Conservation (phyloP, 768 basidiomycete genomes). For the Rubroboletus pulcherrimus region DNA sequence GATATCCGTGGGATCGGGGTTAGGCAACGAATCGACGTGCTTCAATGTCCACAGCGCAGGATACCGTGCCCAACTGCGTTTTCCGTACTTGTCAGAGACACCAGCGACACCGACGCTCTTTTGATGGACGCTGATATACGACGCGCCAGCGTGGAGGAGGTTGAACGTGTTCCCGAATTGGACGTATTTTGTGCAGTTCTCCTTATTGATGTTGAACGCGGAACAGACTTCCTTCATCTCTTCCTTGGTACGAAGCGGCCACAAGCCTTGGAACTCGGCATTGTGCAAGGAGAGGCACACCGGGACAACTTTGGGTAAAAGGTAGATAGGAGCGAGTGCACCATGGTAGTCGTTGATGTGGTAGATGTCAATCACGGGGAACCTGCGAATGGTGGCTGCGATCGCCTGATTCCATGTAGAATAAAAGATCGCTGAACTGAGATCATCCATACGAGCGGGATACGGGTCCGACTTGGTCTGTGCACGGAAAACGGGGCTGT, state of each 20-base stretch:
- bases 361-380: constrained; percentile 87
- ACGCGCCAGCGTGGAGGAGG: constrained; percentile 87
- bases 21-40: constrained; percentile 92
- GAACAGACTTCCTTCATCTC: constrained; percentile 99
- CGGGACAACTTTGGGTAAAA: constrained; percentile 87
- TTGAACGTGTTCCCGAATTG: constrained; percentile 99
- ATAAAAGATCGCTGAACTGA: constrained; percentile 95
- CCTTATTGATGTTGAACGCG: constrained; percentile 96
- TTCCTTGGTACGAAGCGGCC: constrained; percentile 94
- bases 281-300: constrained; percentile 92
- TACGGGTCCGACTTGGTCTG: constrained; percentile 96
- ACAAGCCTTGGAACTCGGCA: constrained; percentile 95
- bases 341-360: constrained; percentile 96
- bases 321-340: constrained; percentile 85
- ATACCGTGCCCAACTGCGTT: constrained; percentile 95
- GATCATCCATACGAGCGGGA: constrained; percentile 95
- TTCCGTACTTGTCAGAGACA: constrained; percentile 97
- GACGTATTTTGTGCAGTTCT: constrained; percentile 93
- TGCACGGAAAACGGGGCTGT: constrained; percentile 94
- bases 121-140: constrained; percentile 89
- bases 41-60: constrained; percentile 95
- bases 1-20: constrained; percentile 93
- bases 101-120: constrained; percentile 93
- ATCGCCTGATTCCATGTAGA: constrained; percentile 98
- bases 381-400: constrained; percentile 82